Conservation (phyloP, 148 eudicot species). For the Salicornia ramosissima region DNA sequence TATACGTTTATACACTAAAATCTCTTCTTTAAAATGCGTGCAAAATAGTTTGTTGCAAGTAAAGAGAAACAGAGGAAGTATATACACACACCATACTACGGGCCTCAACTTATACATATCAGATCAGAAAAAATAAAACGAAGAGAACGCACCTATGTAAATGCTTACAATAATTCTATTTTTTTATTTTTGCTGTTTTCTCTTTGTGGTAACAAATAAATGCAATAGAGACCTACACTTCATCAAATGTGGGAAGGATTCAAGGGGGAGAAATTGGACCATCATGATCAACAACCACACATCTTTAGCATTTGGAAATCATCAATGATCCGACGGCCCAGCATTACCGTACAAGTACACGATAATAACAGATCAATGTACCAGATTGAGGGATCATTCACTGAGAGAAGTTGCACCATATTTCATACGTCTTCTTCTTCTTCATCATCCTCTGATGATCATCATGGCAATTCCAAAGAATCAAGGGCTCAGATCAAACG, state of each 20-base stretch:
- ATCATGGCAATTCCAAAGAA: neutral
- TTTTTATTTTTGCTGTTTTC: too few species aligned
- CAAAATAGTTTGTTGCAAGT: too few species aligned
- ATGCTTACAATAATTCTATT: too few species aligned
- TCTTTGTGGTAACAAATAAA: too few species aligned
- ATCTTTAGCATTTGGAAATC: conserved; percentile 24
- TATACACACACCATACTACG: too few species aligned
- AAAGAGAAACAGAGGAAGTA: too few species aligned
- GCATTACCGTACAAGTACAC: conserved; percentile 11
- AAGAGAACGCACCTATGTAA: too few species aligned
- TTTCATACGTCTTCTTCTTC: neutral
- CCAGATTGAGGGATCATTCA: conserved; percentile 26
- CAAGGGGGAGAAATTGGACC: conserved; percentile 23
- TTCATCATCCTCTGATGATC: neutral
- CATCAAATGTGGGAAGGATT: conserved; percentile 30
- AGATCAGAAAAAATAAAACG: too few species aligned
- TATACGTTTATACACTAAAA: too few species aligned
- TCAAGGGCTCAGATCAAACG: conserved; percentile 19
- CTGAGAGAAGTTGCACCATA: conserved; percentile 31
- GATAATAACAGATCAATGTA: neutral
- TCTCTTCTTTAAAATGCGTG: too few species aligned
- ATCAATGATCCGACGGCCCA: conserved; percentile 29
- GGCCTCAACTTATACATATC: too few species aligned
- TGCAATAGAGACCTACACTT: conserved; percentile 25
- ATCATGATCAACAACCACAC: conserved; percentile 11